phyloP scores from a whole-genome alignment of 2,329 filamentous ascomycete species.

The Aspergillaceae sp. region DNA sequence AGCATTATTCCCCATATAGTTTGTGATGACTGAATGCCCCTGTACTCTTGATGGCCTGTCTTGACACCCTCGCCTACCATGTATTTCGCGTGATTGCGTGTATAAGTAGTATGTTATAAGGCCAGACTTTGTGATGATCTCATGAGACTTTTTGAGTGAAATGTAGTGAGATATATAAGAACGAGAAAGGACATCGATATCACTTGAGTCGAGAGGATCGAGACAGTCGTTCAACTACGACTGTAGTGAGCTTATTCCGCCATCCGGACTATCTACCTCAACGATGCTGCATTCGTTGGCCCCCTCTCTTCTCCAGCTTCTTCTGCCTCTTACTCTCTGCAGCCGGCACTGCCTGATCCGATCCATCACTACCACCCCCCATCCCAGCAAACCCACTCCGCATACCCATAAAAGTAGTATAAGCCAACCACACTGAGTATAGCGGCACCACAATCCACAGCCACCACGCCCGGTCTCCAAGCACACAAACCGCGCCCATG shows the following conservation, averaged over 20 bases:
- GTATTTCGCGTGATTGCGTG: too few species aligned
- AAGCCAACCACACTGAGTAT: conserved; percentile 41
- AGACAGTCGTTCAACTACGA: too few species aligned
- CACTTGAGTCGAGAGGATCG: too few species aligned
- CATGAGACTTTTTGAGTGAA: too few species aligned
- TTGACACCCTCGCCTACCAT: too few species aligned
- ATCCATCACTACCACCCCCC: conserved; percentile 22
- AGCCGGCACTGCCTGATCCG: conserved; percentile 7
- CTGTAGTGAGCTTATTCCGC: background rate
- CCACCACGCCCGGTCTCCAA: conserved; percentile 75
- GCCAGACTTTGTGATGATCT: background rate
- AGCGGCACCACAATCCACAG: conserved; percentile 45
- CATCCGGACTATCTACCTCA: conserved; percentile 14
- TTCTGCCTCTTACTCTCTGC: conserved; percentile 44
- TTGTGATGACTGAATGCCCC: conserved; percentile 16
- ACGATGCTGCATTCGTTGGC: conserved; percentile 36
- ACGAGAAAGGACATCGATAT: too few species aligned
- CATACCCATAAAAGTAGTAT: conserved; percentile 40
- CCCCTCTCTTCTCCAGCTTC: conserved; percentile 46
- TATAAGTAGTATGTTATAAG: too few species aligned
- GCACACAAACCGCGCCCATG: conserved; percentile 59
- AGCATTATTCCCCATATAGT: conserved; percentile 30
- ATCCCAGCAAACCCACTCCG: conserved; percentile 37
- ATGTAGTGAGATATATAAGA: too few species aligned
- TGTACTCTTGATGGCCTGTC: background rate